A percentile compares a stretch with the other conserved stretches of the same genome.
Evolutionary conservation across 2,329 filamentous ascomycete species (phyloP).

Genomic region (Zymoseptoria passerinii): DNA sequence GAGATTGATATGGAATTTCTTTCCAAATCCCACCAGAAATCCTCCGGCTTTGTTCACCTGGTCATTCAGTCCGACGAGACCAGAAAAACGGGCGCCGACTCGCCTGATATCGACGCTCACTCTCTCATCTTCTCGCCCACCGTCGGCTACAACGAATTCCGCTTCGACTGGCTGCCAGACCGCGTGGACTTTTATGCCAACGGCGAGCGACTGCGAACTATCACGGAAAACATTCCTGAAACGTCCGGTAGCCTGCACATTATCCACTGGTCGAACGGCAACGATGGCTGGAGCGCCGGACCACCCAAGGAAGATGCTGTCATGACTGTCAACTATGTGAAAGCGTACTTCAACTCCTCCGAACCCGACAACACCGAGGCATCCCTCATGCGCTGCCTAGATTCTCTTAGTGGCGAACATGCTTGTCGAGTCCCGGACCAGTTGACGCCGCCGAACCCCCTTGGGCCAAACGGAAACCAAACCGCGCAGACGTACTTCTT

Average conservation of each 20-base stretch:
- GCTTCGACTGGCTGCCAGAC: slow-evolving; percentile 62
- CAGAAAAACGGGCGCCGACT: slow-evolving; percentile 46
- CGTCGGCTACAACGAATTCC: slow-evolving; percentile 63
- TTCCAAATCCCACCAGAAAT: slow-evolving; percentile 48
- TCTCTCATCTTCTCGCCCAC: slow-evolving; percentile 60
- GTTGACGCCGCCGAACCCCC: slow-evolving; percentile 8
- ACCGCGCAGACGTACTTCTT: slow-evolving; percentile 15
- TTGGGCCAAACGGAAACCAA: slow-evolving; percentile 6
- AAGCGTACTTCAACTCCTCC: slow-evolving; percentile 68
- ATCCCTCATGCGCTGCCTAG: background rate
- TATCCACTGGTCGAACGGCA: slow-evolving; percentile 72
- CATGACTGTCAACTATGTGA: slow-evolving; percentile 60
- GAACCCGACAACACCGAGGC: background rate
- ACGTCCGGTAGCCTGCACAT: slow-evolving; percentile 59
- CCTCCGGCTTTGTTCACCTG: slow-evolving; percentile 55
- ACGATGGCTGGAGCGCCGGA: slow-evolving; percentile 60
- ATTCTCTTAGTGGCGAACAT: background rate
- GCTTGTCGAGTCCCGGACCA: slow-evolving; percentile 17
- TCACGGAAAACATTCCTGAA: slow-evolving; percentile 41
- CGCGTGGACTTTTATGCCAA: slow-evolving; percentile 64
- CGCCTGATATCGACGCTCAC: slow-evolving; percentile 49
- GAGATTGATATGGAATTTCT: slow-evolving; percentile 79
- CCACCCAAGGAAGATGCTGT: slow-evolving; percentile 56
- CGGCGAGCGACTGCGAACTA: slow-evolving; percentile 48
- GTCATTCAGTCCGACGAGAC: slow-evolving; percentile 64